Evolutionary conservation across 495 filamentous ascomycete species (phyloP).

Genomic region (Collariella sp.): DNA sequence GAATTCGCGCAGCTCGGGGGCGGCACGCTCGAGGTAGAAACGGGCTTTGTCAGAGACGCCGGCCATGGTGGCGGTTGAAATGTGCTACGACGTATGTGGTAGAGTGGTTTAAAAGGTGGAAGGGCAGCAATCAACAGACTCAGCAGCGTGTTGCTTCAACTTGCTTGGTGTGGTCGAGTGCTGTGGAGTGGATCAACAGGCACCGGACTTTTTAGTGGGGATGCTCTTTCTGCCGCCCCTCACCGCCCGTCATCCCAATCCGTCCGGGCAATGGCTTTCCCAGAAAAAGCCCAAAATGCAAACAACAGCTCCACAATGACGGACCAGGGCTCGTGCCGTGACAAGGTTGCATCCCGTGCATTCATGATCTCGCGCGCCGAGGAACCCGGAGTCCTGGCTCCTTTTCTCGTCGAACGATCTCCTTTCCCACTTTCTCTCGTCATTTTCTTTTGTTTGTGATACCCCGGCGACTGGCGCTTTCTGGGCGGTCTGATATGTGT

Average conservation of each 20-base stretch:
- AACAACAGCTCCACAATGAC: not conserved
- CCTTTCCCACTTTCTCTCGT: not conserved
- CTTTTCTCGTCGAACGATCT: not conserved
- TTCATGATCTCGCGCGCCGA: constrained; percentile 6
- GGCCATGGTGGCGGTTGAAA: constrained; percentile 50
- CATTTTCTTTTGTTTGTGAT: not conserved
- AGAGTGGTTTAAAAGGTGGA: not conserved
- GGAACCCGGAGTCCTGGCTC: constrained; percentile 2
- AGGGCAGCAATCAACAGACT: too few species aligned
- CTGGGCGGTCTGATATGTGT: not conserved
- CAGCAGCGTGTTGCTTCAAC: too few species aligned
- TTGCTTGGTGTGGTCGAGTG: not conserved
- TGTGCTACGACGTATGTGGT: not conserved
- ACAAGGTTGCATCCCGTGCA: not conserved
- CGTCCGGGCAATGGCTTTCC: not conserved
- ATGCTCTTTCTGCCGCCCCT: not conserved
- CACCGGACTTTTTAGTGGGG: constrained; percentile 31
- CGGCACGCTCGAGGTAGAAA: constrained; percentile 83
- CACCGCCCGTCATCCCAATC: constrained; percentile 7
- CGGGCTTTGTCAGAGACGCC: constrained; percentile 85
- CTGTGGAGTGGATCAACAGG: not conserved
- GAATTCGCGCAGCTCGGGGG: constrained; percentile 83
- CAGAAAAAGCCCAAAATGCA: not conserved
- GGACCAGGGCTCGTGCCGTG: not conserved
- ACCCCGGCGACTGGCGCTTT: not conserved